phyloP scores from a whole-genome alignment of 441 rosid species.

The Aleurites moluccanus region DNA sequence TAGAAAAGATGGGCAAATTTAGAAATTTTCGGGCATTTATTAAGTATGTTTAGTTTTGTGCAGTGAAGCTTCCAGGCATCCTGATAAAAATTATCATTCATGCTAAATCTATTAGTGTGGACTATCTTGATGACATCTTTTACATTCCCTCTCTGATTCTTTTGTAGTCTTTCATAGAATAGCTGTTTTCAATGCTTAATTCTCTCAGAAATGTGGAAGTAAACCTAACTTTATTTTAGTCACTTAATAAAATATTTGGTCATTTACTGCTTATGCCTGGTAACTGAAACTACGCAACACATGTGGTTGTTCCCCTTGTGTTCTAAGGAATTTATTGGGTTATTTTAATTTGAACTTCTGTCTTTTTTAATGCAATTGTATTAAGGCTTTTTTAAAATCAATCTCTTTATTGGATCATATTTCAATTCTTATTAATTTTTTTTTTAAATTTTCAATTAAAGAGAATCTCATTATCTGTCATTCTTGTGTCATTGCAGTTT shows the following conservation, averaged over 20 bases:
- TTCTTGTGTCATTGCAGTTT: slow-evolving; percentile 43
- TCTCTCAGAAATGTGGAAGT: too few species aligned
- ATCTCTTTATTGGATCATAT: neutral
- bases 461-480: neutral
- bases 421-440: neutral
- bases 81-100: neutral
- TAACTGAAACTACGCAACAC: too few species aligned
- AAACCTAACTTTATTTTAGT: neutral
- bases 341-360: neutral
- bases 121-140: neutral
- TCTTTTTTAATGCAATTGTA: neutral
- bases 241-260: neutral
- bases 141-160: neutral
- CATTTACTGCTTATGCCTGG: neutral
- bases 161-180: too few species aligned
- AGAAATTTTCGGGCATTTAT: neutral
- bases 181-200: neutral
- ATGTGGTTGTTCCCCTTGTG: neutral
- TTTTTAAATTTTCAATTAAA: neutral
- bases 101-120: neutral
- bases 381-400: neutral
- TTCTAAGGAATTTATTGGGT: neutral
- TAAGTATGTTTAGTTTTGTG: neutral
- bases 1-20: too few species aligned
- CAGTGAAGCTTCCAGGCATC: neutral